These are phyloP conservation scores for Microsporum canis DNA, from an alignment of 2,329 filamentous ascomycete species.

Conservation along the genomic window DNA sequence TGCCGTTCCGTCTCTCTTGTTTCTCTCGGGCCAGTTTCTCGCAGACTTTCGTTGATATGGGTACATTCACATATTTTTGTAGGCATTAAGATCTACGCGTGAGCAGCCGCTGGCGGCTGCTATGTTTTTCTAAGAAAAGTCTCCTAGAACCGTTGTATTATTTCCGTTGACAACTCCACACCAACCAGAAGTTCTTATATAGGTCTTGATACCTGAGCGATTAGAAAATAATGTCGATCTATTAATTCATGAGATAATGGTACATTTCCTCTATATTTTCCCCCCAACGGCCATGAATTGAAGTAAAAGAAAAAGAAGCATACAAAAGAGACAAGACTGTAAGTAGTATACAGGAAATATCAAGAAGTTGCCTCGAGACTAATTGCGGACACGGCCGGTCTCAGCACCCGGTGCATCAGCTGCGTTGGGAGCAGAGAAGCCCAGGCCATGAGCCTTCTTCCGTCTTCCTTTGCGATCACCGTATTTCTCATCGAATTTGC, in stretches of 20 bases:
- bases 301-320: not conserved
- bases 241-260: not conserved
- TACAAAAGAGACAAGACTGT: not conserved
- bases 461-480: constrained; percentile 63
- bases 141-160: no score
- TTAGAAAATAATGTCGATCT: not conserved
- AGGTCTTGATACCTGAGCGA: not conserved
- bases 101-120: no score
- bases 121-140: no score
- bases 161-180: no score
- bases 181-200: not conserved
- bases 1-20: constrained; percentile 1
- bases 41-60: not conserved
- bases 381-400: constrained; percentile 15
- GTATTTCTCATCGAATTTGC: constrained; percentile 92
- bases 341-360: not conserved
- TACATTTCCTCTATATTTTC: constrained; percentile 3
- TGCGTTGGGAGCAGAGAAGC: constrained; percentile 28
- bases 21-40: constrained; percentile 1
- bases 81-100: no score
- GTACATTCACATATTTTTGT: not conserved
- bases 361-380: not conserved
- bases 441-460: constrained; percentile 45
- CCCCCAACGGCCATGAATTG: not conserved
- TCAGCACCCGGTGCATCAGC: constrained; percentile 7